Conservation (phyloP, 768 basidiomycete species). For the Suillus spraguei region DNA sequence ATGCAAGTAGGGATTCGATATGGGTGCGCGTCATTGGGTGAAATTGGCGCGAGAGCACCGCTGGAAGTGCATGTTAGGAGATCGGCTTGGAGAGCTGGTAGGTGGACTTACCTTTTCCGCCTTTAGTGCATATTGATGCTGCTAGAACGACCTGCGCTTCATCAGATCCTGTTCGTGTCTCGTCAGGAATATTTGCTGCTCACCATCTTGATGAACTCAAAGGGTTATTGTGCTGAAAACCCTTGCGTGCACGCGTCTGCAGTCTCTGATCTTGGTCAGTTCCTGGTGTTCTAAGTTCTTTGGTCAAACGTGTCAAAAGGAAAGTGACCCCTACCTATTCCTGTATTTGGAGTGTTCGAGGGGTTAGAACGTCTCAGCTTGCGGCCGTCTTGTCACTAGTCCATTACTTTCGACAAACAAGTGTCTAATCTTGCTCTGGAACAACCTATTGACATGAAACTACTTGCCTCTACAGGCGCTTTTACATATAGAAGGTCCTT, state of each 20-base stretch:
- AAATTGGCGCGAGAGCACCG: slow-evolving; percentile 95
- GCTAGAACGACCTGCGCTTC: slow-evolving; percentile 80
- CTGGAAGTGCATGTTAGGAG: slow-evolving; percentile 42
- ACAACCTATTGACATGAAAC: not conserved
- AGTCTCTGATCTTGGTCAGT: not conserved
- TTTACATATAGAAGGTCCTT: not conserved
- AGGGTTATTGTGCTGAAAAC: not conserved
- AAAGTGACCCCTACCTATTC: not conserved
- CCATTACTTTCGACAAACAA: not conserved
- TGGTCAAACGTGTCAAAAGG: not conserved
- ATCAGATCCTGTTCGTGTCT: not conserved
- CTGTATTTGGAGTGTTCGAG: not conserved
- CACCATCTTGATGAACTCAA: not conserved
- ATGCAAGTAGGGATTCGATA: slow-evolving; percentile 94
- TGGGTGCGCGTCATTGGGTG: slow-evolving; percentile 89
- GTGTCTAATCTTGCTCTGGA: not conserved
- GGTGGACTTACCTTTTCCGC: slow-evolving; percentile 74
- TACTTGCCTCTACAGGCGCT: not conserved
- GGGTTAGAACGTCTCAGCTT: not conserved
- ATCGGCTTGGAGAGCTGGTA: slow-evolving; percentile 5
- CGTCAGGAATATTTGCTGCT: not conserved
- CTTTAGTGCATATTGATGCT: slow-evolving; percentile 93
- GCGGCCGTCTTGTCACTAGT: too few relatives aligned
- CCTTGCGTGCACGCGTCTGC: not conserved
- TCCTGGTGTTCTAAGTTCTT: not conserved